Evolutionary conservation across 2,329 filamentous ascomycete species (phyloP).

Genomic region (Fusarium nelsonii): DNA sequence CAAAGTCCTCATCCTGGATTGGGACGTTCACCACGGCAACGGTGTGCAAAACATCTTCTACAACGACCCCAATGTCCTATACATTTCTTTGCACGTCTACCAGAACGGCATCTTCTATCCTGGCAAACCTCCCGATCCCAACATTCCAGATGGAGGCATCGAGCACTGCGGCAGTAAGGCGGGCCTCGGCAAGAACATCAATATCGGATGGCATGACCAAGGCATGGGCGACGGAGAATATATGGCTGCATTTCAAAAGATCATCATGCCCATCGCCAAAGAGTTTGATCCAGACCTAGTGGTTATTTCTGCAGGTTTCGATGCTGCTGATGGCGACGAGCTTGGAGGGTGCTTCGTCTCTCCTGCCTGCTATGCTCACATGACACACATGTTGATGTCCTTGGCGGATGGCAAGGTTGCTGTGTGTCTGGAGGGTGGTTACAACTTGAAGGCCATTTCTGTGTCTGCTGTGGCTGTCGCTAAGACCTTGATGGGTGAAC

Average conservation of each 20-base stretch:
- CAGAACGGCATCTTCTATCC: constrained; percentile 89
- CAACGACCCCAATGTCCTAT: constrained; percentile 91
- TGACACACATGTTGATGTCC: constrained; percentile 99
- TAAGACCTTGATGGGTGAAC: constrained; percentile 93
- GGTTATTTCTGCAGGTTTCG: constrained; percentile 95
- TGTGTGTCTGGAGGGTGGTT: constrained; percentile 94
- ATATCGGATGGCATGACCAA: constrained; percentile 75
- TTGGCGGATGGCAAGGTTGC: constrained; percentile 89
- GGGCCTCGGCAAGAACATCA: constrained; percentile 72
- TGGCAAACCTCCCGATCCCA: constrained; percentile 68
- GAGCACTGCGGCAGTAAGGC: constrained; percentile 68
- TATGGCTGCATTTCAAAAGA: constrained; percentile 93
- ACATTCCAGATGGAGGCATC: constrained; percentile 70
- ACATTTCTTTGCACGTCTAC: constrained; percentile 95
- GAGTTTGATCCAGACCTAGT: constrained; percentile 96
- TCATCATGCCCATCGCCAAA: constrained; percentile 94
- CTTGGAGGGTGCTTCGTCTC: constrained; percentile 94
- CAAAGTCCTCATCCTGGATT: constrained; percentile 93
- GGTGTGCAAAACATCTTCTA: constrained; percentile 98
- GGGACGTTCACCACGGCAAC: constrained; percentile 87
- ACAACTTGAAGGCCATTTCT: constrained; percentile 93
- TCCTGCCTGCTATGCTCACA: constrained; percentile 92
- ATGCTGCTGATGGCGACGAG: constrained; percentile 93
- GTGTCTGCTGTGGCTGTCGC: constrained; percentile 92
- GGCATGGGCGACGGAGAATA: constrained; percentile 98